Evolutionary conservation across 164 flowering plant species (phyloP), one percentile per base, ranked within the genome.

Genomic region (Buxus sempervirens): DNA sequence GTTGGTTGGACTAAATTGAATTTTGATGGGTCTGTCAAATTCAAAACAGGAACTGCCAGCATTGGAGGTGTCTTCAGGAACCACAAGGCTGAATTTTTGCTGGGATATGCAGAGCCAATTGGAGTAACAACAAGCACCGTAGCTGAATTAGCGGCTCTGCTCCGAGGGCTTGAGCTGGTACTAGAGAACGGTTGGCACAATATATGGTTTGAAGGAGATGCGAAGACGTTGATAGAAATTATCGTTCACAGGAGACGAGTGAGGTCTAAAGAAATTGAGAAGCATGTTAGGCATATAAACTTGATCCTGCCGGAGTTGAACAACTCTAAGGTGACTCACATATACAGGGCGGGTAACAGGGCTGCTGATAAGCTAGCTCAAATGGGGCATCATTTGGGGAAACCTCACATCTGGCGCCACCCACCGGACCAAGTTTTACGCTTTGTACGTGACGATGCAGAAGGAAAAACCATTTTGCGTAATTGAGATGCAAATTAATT

Each of bases 121-220:
- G 89, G 88, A 0, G 75, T 38, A 56, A 69, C 78, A n/a, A 76
- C 72, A 0, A 86, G 93, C 81, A 76, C 80, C 24, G 58, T 82
- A 4, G 96, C 93, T 0, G 97, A 91, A 63, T 9, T 86, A 18
- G 68, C 72, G 0, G 89, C 96, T 0, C 83, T 88, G 5, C 61
- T 67, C 10, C 78, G 90, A 70, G 93, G 92, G 41, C 87, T 90
- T 0, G 94, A 90, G 62, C 64, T 90, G 67, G 81, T 73, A 0
- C 60, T 88, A 0, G 92, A 90, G 49, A 88, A 90, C 53, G 92
- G 90, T 0, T 90, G 88, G 87, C 63, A 48, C 15, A 57, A 81
- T 48, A 70, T 91, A 1, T 91, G 96, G 92, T 73, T 90, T 0
- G 94, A 90, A 76, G 96, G 96, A 27, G 97, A 91, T 60, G 77